Evolutionary conservation across 1,284 basidiomycete genomes (phyloP).

Genomic region (Phaffia rhodozyma): DNA sequence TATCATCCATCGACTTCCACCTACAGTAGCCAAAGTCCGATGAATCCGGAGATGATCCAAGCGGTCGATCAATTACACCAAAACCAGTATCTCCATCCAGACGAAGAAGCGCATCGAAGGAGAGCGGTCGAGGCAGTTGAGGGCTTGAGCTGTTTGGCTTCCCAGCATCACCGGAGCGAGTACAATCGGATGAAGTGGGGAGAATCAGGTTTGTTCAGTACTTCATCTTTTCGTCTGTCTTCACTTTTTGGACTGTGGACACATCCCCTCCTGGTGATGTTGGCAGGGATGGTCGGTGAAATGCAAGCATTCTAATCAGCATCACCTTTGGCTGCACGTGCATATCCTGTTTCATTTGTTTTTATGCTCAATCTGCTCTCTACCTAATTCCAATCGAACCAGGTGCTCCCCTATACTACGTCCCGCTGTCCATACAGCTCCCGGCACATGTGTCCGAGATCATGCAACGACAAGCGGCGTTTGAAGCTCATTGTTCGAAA

Average conservation of each 20-base stretch:
- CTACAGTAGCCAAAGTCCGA: background rate
- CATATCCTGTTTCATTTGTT: background rate
- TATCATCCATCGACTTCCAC: background rate
- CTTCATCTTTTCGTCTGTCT: background rate
- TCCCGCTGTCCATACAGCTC: slow-evolving; percentile 56
- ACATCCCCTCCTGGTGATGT: background rate
- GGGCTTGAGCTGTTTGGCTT: slow-evolving; percentile 28
- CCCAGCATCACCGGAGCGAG: slow-evolving; percentile 63
- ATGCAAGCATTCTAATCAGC: slow-evolving; percentile 52
- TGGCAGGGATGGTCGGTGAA: background rate
- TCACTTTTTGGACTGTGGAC: background rate
- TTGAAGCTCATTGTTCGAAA: slow-evolving; percentile 23
- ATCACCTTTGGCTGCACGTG: slow-evolving; percentile 46
- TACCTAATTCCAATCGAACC: background rate
- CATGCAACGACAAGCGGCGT: slow-evolving; percentile 48
- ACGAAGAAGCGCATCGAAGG: slow-evolving; percentile 6
- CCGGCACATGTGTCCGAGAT: slow-evolving; percentile 53
- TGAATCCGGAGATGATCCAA: background rate
- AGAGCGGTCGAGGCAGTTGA: slow-evolving; percentile 3
- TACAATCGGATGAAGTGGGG: slow-evolving; percentile 69
- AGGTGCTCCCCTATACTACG: slow-evolving; percentile 40
- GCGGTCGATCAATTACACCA: no score
- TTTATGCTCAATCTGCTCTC: background rate
- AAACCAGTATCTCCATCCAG: background rate
- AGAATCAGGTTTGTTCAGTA: slow-evolving; percentile 42